Base-by-base conservation (phyloP, 768 basidiomycete genomes). In the Leccinum imitatum region DNA sequence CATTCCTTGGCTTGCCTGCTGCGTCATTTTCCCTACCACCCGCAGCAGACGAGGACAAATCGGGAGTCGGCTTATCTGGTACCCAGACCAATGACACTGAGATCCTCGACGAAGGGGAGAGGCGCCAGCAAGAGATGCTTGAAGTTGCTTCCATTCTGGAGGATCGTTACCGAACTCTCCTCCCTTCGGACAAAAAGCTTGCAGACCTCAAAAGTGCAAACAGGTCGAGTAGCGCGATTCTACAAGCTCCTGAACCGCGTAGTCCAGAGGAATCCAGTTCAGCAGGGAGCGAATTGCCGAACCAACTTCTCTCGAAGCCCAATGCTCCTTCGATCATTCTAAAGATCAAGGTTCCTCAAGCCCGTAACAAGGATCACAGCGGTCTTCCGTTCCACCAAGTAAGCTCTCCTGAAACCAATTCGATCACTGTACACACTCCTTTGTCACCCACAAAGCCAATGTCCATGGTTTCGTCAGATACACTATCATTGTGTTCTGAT, bases 41-140 rank as follows among this genome's bases (percentile, higher is more conserved):
- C 41, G 67, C n/a, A 52, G 63, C 51, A 35, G 62, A 66, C 48
- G 68, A 69, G 14, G 69, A 72, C 57, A 50, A 59, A 50, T 70
- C 70, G 6, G 75, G 73, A 33, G 62, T 56, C 67, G 60, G 51
- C 52, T 60, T 73, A 58, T 72, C 73, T n/a, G 78, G 67, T 6
- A 65, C 68, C 15, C 74, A 79, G 60, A 59, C 68, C 48, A 79
- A 80, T 66, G 80, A 75, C 17, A 66, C 70, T 27, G 64, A 75
- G 19, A 68, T 75, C 11, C 71, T 79, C 53, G 69, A 73, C 17
- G 90, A 92, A 72, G 89, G 90, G n/a, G 90, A 91, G 70, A 79
- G 88, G 61, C 82, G 91, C 41, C 78, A 86, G 57, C 77, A 82
- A 67, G 85, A 86, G 73, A 91, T 93, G 87, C 78, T 93, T 7